phyloP scores from a whole-genome alignment of 176 grass and related monocot genomes.

The Themeda triandra region DNA sequence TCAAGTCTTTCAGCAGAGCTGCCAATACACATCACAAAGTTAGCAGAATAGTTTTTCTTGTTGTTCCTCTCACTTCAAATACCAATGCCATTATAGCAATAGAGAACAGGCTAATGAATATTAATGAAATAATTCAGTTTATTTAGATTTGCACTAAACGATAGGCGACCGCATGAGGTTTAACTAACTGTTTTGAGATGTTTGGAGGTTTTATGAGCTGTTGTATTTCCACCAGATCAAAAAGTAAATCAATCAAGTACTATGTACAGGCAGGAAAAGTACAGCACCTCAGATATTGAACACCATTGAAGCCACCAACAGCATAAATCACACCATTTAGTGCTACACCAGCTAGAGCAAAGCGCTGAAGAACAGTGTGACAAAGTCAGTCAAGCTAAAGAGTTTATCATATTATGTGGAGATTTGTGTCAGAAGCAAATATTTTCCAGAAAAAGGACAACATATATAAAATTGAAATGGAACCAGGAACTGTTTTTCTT shows the following conservation, averaged over 20 bases:
- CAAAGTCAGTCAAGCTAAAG: neutral
- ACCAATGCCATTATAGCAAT: neutral
- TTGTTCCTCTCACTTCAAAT: neutral
- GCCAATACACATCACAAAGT: slow-evolving; percentile 18
- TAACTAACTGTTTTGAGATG: neutral
- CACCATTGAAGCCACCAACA: slow-evolving; percentile 72
- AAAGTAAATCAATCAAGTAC: slow-evolving; percentile 19
- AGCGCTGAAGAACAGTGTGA: slow-evolving; percentile 52
- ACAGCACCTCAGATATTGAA: slow-evolving; percentile 58
- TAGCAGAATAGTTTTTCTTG: neutral
- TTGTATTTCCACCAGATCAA: neutral
- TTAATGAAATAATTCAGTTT: neutral
- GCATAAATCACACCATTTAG: slow-evolving; percentile 77
- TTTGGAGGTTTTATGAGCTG: neutral
- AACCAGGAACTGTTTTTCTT: neutral
- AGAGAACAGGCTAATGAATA: neutral
- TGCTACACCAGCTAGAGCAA: slow-evolving; percentile 56
- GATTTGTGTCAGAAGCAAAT: neutral
- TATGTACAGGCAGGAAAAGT: slow-evolving; percentile 13
- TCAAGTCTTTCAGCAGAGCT: slow-evolving; percentile 85
- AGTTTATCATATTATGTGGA: neutral
- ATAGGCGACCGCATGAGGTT: neutral
- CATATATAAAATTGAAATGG: neutral
- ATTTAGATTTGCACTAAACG: neutral
- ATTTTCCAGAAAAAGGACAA: neutral